phyloP scores from a whole-genome alignment of 768 basidiomycete species.

The Myochromella boudieri region DNA sequence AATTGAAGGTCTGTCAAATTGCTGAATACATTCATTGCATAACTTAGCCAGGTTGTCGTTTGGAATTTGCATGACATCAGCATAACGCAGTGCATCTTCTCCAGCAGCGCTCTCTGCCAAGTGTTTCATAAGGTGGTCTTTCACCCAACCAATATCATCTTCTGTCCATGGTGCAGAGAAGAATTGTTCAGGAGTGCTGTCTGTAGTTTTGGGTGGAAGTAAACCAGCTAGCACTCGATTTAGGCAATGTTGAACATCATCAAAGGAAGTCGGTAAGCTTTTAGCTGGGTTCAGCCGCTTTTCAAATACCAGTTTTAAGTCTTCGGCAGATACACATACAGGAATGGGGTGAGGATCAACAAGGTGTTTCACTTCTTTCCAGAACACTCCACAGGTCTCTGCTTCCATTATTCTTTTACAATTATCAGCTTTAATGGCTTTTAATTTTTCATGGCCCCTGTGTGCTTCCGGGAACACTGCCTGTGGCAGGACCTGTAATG shows the following conservation, averaged over 20 bases:
- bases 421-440: no score
- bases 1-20: conserved; percentile 7
- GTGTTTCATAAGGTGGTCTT: conserved; percentile 4
- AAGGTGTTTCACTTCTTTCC: background rate
- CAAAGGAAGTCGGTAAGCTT: background rate
- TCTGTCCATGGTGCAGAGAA: conserved; percentile 5
- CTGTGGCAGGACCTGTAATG: no score
- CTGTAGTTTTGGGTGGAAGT: background rate
- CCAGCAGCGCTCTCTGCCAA: no score
- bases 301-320: background rate
- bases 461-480: no score
- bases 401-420: background rate
- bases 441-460: no score
- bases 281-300: conserved; percentile 3
- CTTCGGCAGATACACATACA: background rate
- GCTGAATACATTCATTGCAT: conserved; percentile 14
- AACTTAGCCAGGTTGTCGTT: conserved; percentile 12
- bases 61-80: no score
- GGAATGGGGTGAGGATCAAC: background rate
- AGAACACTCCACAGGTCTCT: background rate
- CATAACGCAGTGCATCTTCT: no score
- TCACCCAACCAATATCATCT: conserved; percentile 7
- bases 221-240: background rate
- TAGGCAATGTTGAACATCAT: background rate
- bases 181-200: background rate